Evolutionary conservation across 257 asterid species (phyloP).

Genomic region (Ocimum tenuiflorum): DNA sequence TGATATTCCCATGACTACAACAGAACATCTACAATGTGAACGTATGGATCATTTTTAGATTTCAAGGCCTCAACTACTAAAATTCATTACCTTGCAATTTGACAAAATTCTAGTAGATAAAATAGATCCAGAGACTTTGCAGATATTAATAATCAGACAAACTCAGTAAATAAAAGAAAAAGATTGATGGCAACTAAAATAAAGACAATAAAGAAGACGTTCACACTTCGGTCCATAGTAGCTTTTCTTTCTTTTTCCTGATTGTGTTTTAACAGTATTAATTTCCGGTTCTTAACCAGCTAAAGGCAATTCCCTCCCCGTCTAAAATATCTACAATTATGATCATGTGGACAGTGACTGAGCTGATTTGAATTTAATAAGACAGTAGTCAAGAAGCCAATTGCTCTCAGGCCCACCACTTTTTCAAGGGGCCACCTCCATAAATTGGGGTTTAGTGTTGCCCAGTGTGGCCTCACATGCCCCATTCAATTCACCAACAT

Average conservation of each 20-base stretch:
- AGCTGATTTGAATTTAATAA: conserved; percentile 30
- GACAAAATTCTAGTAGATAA: neutral
- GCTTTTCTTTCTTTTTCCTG: conserved; percentile 12
- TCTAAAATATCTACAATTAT: conserved; percentile 16
- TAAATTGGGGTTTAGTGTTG: conserved; percentile 35
- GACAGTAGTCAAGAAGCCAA: conserved; percentile 32
- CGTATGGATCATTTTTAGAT: no score
- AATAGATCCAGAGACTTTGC: neutral
- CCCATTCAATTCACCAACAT: conserved; percentile 43
- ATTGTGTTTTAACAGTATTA: conserved; percentile 3
- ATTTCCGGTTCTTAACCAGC: conserved; percentile 19
- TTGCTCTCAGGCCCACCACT: conserved; percentile 45
- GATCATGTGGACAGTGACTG: conserved; percentile 35
- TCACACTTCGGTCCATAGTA: conserved; percentile 18
- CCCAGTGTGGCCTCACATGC: conserved; percentile 50
- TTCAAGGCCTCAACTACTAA: neutral
- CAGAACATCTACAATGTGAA: neutral
- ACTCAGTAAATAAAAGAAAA: neutral
- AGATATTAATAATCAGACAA: conserved; percentile 2
- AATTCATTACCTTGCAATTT: neutral
- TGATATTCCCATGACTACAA: conserved; percentile 5
- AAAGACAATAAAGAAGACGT: conserved; percentile 8
- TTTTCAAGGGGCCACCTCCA: conserved; percentile 49
- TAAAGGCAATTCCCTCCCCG: conserved; percentile 12
- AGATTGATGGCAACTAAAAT: no score